phyloP scores from a whole-genome alignment of 176 grass and related monocot species.

The Pontederia paniculata region DNA sequence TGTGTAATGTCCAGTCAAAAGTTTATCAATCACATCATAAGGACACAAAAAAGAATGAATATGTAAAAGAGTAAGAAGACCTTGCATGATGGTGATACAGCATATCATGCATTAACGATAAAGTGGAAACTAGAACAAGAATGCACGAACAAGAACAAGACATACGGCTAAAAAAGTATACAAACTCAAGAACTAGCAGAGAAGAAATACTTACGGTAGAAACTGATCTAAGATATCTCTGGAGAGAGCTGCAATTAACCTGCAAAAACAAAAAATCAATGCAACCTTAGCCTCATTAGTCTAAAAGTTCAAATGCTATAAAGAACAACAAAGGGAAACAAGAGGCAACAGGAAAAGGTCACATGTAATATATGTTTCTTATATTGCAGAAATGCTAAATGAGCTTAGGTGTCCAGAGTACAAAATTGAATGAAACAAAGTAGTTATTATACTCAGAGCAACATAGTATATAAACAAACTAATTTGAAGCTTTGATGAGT shows the following conservation, averaged over 20 bases:
- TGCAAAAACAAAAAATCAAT: slow-evolving; percentile 36
- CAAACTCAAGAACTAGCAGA: background rate
- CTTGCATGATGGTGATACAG: background rate
- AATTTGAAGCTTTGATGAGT: no score
- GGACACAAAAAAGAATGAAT: background rate
- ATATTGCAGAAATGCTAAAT: no score
- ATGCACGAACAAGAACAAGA: no score
- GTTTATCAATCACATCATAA: background rate
- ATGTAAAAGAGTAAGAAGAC: background rate
- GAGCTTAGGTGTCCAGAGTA: no score
- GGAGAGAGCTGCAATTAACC: slow-evolving; percentile 75
- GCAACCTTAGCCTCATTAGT: background rate
- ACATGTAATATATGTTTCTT: no score
- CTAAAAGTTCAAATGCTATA: no score
- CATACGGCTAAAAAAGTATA: background rate
- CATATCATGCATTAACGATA: no score
- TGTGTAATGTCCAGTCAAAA: no score
- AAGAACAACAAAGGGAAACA: background rate
- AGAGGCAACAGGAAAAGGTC: background rate
- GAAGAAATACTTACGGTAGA: slow-evolving; percentile 55
- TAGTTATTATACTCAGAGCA: no score
- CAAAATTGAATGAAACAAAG: no score
- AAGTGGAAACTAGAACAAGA: no score
- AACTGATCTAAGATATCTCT: slow-evolving; percentile 83
- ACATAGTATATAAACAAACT: no score